Evolutionary conservation across 2,329 filamentous ascomycete genomes (phyloP).

Genomic region (Pochonia chlamydosporia): DNA sequence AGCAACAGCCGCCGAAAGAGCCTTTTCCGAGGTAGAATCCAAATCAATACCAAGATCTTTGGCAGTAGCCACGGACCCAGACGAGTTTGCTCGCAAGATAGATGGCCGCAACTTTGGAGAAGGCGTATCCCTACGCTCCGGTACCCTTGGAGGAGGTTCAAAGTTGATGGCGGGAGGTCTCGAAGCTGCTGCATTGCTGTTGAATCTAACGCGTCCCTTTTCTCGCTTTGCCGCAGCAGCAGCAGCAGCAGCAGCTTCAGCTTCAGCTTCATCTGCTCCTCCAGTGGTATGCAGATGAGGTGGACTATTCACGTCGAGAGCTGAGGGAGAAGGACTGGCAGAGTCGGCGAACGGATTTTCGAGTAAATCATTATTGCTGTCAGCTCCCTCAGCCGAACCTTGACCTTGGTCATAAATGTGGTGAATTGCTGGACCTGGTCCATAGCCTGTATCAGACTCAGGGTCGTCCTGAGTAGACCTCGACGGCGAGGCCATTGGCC

Average conservation of each 20-base stretch:
- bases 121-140: conserved; percentile 7
- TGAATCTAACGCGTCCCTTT: conserved; percentile 43
- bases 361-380: background rate
- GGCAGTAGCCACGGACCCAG: conserved; percentile 28
- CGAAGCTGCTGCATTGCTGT: conserved; percentile 34
- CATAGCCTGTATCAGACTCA: conserved; percentile 1
- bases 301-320: background rate
- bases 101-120: conserved; percentile 31
- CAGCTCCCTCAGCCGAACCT: background rate
- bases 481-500: conserved; percentile 7
- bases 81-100: conserved; percentile 36
- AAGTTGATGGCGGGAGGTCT: conserved; percentile 18
- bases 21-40: conserved; percentile 19
- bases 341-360: background rate
- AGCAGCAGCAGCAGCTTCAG: background rate
- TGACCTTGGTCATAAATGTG: background rate
- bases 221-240: conserved; percentile 28
- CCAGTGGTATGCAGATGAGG: background rate
- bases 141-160: background rate
- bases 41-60: conserved; percentile 20
- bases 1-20: conserved; percentile 32
- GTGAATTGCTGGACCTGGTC: background rate
- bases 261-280: background rate
- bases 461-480: conserved; percentile 4
- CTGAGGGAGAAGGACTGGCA: background rate